phyloP scores from a whole-genome alignment of 129 eudicot genomes.

The Flaveria trinervia region DNA sequence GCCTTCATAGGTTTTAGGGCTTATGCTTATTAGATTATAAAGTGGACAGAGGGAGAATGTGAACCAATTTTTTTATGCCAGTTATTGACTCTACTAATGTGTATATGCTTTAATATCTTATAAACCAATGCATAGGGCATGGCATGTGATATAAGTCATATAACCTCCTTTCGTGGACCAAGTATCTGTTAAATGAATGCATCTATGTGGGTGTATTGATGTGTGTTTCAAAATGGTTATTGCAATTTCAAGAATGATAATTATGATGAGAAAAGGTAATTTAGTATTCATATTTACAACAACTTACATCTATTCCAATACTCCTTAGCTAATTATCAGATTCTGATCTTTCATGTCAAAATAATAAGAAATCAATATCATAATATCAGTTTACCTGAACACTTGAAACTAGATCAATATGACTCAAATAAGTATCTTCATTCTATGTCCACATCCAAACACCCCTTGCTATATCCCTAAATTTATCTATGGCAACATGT shows the following conservation, averaged over 20 bases:
- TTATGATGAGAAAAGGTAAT: not conserved
- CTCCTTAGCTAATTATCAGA: not conserved
- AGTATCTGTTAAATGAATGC: not conserved
- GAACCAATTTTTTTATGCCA: not conserved
- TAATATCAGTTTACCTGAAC: not conserved
- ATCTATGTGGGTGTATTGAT: constrained; percentile 11
- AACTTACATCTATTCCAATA: not conserved
- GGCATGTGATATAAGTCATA: not conserved
- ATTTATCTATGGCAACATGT: not conserved
- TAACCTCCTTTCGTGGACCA: not conserved
- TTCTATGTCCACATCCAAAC: not conserved
- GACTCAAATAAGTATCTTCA: constrained; percentile 1
- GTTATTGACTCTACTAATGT: not conserved
- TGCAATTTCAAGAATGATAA: not conserved
- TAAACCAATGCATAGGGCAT: not conserved
- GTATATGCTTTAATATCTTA: not conserved
- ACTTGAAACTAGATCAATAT: not conserved
- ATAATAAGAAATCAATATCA: not conserved
- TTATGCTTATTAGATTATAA: constrained; percentile 9
- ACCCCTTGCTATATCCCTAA: not conserved
- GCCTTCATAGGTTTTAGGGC: constrained; percentile 31
- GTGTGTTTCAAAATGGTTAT: not conserved
- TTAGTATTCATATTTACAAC: not conserved
- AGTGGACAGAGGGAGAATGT: not conserved
- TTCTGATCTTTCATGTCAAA: not conserved